Percentiles rank a stretch among this genome's conserved stretches.
These are phyloP conservation scores for Alternaria infectoria DNA, from an alignment of 2,329 filamentous ascomycete species.

Conservation along the genomic window DNA sequence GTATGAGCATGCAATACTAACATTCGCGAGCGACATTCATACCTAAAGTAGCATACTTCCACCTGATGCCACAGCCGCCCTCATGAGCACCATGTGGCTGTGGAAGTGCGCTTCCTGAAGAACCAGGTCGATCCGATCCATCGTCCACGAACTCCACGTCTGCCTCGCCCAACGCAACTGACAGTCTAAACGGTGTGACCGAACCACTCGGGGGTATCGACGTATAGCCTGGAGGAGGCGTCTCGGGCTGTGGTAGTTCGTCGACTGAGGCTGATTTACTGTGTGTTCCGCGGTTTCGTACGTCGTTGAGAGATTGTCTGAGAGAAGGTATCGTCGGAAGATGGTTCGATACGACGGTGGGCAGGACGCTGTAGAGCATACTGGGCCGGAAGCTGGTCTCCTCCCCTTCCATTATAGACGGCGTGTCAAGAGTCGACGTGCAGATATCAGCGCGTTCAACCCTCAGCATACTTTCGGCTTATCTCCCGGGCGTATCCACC, in stretches of 20 bases:
- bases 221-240: constrained; percentile 48
- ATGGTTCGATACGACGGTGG: constrained; percentile 59
- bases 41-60: constrained; percentile 62
- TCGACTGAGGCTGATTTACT: constrained; percentile 23
- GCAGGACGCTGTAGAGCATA: constrained; percentile 62
- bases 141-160: constrained; percentile 33
- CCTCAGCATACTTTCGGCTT: constrained; percentile 19
- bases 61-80: constrained; percentile 52
- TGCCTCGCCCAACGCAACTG: constrained; percentile 23
- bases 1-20: constrained; percentile 2
- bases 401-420: constrained; percentile 11
- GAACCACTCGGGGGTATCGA: constrained; percentile 35
- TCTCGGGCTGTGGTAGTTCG: constrained; percentile 31
- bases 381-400: constrained; percentile 42
- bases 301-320: constrained; percentile 41
- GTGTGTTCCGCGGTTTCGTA: constrained; percentile 26
- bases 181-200: constrained; percentile 23
- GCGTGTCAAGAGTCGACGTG: constrained; percentile 12
- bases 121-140: constrained; percentile 31
- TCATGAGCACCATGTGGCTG: constrained; percentile 35
- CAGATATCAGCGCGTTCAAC: not conserved
- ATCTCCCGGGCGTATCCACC: constrained; percentile 11
- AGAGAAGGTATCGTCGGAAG: constrained; percentile 61
- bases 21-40: not conserved
- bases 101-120: constrained; percentile 25